Base-by-base conservation (phyloP, 192 early-diverging fungal genomes). In the Backusella tuberculispora region DNA sequence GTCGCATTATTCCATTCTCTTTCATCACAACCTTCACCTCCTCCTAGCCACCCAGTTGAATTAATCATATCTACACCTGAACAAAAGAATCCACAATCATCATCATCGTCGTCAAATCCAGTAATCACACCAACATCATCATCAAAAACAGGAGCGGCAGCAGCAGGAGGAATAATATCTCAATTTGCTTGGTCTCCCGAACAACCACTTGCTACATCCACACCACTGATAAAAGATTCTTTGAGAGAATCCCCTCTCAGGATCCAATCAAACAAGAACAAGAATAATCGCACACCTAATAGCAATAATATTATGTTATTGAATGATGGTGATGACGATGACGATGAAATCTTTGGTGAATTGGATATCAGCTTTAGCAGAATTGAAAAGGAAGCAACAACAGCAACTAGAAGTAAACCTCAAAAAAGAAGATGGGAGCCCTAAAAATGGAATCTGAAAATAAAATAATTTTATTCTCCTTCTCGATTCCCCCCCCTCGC, bases 161-260 rank as follows among this genome's bases (percentile, higher is more conserved):
- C 29, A 34, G 29, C 29, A 34, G 29, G 29, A 34, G 29, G 29
- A 34, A 34, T 34, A 2, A 34, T 34, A 34, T 34, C 29, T 34
- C 6, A 45, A 1, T 69, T 69, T 12, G 4, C 2, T 2, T 69
- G 68, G 68, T 69, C 68, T 14, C 68, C 68, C 15, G 68, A 69
- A 46, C 44, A 47, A 12, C 40, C 42, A 4, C 24, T 46, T 34
- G 68, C 44, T 17, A 69, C 68, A 0, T 69, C 68, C n/a, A 69
- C 68, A 13, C 68, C 68, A 14, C 24, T 60, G 26, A 12, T 26
- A 19, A 69, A 29, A 12, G 21, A 24, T 15, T 5, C 44, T 17
- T 0, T 47, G 7, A 40, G 0, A 47, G 26, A 34, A 12, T 47
- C 68, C 5, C 21, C 45, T 6, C 14, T 69, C 15, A 69, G 13